These are phyloP conservation scores for Rhodotorula sphaerocarpa DNA, from an alignment of 768 basidiomycete genomes.

Conservation along the genomic window DNA sequence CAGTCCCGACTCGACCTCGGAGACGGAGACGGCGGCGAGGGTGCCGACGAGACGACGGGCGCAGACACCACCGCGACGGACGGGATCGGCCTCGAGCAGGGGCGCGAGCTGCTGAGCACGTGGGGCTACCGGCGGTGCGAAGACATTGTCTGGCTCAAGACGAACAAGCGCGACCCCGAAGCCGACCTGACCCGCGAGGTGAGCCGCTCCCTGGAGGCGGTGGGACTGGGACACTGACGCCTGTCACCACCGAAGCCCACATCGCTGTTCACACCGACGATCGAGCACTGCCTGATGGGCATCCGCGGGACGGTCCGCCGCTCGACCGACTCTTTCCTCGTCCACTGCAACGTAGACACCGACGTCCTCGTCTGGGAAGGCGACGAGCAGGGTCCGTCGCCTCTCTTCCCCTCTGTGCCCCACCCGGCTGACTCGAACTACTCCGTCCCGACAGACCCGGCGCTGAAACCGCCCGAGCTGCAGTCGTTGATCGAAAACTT, in stretches of 20 bases:
- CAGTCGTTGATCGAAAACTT: conserved; percentile 96
- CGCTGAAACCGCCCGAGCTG: conserved; percentile 85
- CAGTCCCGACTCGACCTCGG: conserved; percentile 48
- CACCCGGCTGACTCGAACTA: background rate
- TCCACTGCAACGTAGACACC: conserved; percentile 98
- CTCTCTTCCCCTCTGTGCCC: background rate
- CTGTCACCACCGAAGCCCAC: too few species aligned
- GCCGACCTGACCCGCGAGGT: conserved; percentile 63
- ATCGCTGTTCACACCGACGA: conserved; percentile 75
- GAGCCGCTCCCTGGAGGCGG: background rate
- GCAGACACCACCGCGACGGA: background rate
- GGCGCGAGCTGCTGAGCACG: conserved; percentile 76
- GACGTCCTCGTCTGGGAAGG: conserved; percentile 95
- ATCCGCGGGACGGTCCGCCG: conserved; percentile 93
- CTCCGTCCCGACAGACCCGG: conserved; percentile 63
- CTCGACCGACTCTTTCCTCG: conserved; percentile 90
- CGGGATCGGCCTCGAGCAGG: conserved; percentile 66
- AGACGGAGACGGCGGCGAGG: conserved; percentile 43
- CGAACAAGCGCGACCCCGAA: conserved; percentile 60
- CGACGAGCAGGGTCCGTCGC: conserved; percentile 52
- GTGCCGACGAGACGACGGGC: too few species aligned
- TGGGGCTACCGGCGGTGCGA: conserved; percentile 93
- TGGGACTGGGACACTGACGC: too few species aligned
- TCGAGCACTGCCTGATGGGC: conserved; percentile 94
- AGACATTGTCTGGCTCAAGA: conserved; percentile 98